A percentile compares a stretch with the other conserved stretches of the same genome.
These are phyloP conservation scores for Loxodes magnus DNA, from an alignment of 73 alveolate species.

Conservation along the genomic window DNA sequence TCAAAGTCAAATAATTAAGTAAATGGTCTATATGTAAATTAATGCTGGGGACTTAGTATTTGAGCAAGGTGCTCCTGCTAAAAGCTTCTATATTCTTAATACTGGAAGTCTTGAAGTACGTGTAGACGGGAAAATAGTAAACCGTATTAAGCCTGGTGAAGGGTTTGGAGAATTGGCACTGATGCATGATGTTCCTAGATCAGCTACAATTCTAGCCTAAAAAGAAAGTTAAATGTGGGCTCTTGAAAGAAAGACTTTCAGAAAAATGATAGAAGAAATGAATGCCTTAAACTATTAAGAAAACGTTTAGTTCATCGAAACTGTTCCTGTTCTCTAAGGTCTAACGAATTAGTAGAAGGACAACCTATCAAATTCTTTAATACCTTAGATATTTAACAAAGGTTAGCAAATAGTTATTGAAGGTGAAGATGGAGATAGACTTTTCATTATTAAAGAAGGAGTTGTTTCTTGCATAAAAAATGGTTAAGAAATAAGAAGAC, in stretches of 20 bases:
- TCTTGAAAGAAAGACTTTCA: conserved; percentile 75
- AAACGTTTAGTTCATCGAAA: conserved; percentile 21
- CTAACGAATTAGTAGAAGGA: background rate
- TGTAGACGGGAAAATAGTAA: background rate
- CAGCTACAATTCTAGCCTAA: conserved; percentile 69
- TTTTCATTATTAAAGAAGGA: conserved; percentile 61
- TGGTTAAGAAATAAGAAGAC: conserved; percentile 31
- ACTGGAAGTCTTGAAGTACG: conserved; percentile 9
- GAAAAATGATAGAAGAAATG: conserved; percentile 35
- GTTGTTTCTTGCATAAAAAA: conserved; percentile 34
- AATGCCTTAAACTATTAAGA: conserved; percentile 21
- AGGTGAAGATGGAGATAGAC: conserved; percentile 71
- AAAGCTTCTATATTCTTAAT: background rate
- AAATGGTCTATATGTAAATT: background rate
- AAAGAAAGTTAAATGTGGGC: conserved; percentile 69
- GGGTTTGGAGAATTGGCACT: conserved; percentile 93
- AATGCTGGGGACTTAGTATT: background rate
- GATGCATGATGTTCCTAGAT: conserved; percentile 77
- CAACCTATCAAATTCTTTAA: background rate
- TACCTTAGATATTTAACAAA: conserved; percentile 8
- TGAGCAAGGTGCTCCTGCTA: conserved; percentile 1
- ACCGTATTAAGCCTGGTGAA: conserved; percentile 38
- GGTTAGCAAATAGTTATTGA: conserved; percentile 49
- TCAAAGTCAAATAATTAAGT: background rate
- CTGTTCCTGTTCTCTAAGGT: conserved; percentile 16